These are phyloP conservation scores for Volvox africanus DNA, from an alignment of 139 green algal species.

Conservation along the genomic window DNA sequence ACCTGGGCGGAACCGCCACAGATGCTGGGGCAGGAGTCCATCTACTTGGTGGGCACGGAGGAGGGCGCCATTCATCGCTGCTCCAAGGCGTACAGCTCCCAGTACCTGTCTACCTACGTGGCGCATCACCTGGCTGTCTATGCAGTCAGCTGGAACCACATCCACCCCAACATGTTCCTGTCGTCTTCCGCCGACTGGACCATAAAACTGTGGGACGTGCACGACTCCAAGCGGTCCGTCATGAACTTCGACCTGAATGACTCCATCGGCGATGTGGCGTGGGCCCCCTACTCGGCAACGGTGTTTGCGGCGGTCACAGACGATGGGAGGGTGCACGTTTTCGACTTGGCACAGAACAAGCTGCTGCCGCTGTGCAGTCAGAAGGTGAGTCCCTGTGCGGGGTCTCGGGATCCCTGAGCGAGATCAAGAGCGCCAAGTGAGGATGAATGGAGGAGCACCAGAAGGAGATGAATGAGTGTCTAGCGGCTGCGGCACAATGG, in stretches of 20 bases:
- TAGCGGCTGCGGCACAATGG: too few species aligned
- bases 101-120: conserved; percentile 88
- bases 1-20: conserved; percentile 1
- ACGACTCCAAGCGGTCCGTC: conserved; percentile 40
- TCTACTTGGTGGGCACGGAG: conserved; percentile 93
- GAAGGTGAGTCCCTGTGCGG: conserved; percentile 67
- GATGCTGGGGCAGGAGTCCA: conserved; percentile 60
- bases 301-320: conserved; percentile 90
- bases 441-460: too few species aligned
- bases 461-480: too few species aligned
- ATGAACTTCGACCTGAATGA: conserved; percentile 59
- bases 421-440: too few species aligned
- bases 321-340: conserved; percentile 87
- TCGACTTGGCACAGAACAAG: conserved; percentile 89
- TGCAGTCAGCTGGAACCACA: conserved; percentile 86
- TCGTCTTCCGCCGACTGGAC: conserved; percentile 93
- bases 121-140: conserved; percentile 79
- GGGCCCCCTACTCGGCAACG: conserved; percentile 89
- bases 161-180: conserved; percentile 88
- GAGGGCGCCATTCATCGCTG: conserved; percentile 91
- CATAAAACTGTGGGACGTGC: conserved; percentile 78
- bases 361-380: conserved; percentile 89
- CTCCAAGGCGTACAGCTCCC: conserved; percentile 86
- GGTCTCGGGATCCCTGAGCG: too few species aligned
- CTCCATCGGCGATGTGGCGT: conserved; percentile 89